Evolutionary conservation across 2,329 filamentous ascomycete genomes (phyloP).

Genomic region (Paecilomyces sp.): DNA sequence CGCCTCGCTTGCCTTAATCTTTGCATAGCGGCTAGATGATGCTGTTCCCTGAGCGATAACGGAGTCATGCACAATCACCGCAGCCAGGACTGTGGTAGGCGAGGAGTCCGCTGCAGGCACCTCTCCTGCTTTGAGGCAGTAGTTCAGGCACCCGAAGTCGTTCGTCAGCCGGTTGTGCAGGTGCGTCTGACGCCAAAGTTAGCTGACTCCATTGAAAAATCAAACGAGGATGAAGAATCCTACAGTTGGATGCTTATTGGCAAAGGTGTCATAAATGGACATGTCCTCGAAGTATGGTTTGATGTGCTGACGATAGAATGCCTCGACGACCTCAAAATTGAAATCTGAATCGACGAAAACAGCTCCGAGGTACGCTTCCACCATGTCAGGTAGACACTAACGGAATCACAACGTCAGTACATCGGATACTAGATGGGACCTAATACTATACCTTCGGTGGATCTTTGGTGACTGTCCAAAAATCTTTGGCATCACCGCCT

Average conservation of each 20-base stretch:
- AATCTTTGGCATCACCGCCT: conserved; percentile 28
- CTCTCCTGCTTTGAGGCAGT: conserved; percentile 41
- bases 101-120: conserved; percentile 40
- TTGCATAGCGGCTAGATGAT: conserved; percentile 65
- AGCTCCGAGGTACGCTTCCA: conserved; percentile 84
- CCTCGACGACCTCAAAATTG: conserved; percentile 63
- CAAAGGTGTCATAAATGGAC: conserved; percentile 77
- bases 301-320: conserved; percentile 71
- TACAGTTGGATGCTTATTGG: conserved; percentile 72
- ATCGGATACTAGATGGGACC: conserved; percentile 3
- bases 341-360: conserved; percentile 86
- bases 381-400: conserved; percentile 67
- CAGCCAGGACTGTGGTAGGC: conserved; percentile 53
- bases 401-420: conserved; percentile 34
- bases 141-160: conserved; percentile 59
- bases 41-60: conserved; percentile 57
- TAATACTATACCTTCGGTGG: conserved; percentile 33
- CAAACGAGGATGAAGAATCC: conserved; percentile 6
- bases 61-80: conserved; percentile 66
- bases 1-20: conserved; percentile 45
- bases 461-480: conserved; percentile 35
- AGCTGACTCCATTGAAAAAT: not conserved
- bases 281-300: conserved; percentile 78
- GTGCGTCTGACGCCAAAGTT: conserved; percentile 44
- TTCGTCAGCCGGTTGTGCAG: conserved; percentile 58